These are phyloP conservation scores for Bonnemaisonia californica DNA, from an alignment of 31 red algal genomes.

Conservation along the genomic window DNA sequence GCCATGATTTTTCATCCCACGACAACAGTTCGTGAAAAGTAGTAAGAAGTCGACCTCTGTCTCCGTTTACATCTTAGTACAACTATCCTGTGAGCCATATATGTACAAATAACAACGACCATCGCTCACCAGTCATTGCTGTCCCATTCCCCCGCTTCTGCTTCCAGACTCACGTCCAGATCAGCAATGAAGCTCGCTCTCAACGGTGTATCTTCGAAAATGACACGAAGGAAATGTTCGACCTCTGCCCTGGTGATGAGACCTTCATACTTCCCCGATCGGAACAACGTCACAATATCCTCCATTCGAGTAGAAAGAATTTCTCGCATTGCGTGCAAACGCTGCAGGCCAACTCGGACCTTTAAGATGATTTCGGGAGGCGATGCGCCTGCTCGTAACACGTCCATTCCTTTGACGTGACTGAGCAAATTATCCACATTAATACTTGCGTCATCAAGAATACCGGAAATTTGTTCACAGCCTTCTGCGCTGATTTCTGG, in stretches of 20 bases:
- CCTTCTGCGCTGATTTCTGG: conserved; percentile 77
- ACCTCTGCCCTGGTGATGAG: conserved; percentile 61
- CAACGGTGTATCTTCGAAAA: conserved; percentile 84
- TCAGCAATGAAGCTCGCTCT: conserved; percentile 62
- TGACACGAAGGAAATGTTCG: conserved; percentile 72
- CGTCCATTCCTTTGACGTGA: conserved; percentile 53
- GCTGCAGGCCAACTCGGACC: conserved; percentile 25
- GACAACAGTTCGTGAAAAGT: not conserved
- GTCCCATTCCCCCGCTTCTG: conserved; percentile 76
- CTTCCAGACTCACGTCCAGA: conserved; percentile 62
- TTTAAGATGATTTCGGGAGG: conserved; percentile 58
- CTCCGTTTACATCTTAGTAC: not conserved
- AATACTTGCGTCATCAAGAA: conserved; percentile 61
- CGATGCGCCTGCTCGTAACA: conserved; percentile 34
- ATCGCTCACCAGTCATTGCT: conserved; percentile 67
- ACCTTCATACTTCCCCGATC: conserved; percentile 69
- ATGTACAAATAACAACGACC: not conserved
- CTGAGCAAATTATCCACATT: conserved; percentile 63
- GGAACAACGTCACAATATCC: conserved; percentile 63
- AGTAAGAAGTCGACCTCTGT: not conserved
- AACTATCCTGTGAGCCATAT: not conserved
- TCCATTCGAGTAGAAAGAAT: conserved; percentile 86
- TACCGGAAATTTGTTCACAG: conserved; percentile 71
- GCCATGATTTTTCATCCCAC: too few species aligned
- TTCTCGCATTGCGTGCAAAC: conserved; percentile 44